Evolutionary conservation across 352 stramenopile genomes (phyloP).

Genomic region (Phytophthora tentaculata): DNA sequence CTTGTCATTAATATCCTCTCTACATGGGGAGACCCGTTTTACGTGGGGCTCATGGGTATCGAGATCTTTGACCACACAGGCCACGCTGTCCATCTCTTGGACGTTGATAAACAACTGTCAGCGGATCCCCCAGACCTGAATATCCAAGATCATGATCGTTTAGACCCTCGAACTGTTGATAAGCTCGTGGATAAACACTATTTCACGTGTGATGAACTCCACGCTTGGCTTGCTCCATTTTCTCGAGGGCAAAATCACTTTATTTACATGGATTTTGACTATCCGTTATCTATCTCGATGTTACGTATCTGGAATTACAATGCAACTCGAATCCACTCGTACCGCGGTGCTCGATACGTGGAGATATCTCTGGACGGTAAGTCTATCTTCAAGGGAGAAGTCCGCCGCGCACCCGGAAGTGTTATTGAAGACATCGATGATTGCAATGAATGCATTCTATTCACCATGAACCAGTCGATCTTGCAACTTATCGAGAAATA

Average conservation of each 20-base stretch:
- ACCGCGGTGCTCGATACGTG: conserved; percentile 68
- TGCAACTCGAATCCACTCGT: conserved; percentile 83
- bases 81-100: conserved; percentile 60
- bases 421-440: conserved; percentile 62
- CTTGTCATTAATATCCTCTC: conserved; percentile 87
- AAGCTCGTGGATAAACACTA: conserved; percentile 91
- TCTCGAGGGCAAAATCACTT: conserved; percentile 76
- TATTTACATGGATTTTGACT: conserved; percentile 83
- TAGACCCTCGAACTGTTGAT: conserved; percentile 84
- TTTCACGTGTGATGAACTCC: conserved; percentile 88
- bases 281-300: conserved; percentile 77
- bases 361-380: conserved; percentile 66
- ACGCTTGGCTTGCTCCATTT: conserved; percentile 90
- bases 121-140: conserved; percentile 88
- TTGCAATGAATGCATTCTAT: conserved; percentile 85
- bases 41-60: conserved; percentile 91
- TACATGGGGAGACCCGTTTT: conserved; percentile 92
- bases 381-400: conserved; percentile 85
- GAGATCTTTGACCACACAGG: conserved; percentile 90
- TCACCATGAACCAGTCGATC: conserved; percentile 79
- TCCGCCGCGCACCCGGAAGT: conserved; percentile 70
- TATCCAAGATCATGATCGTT: conserved; percentile 70
- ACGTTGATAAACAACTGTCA: conserved; percentile 74
- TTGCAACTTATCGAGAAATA: conserved; percentile 86
- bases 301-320: conserved; percentile 92